Base-by-base conservation (phyloP, 148 eudicot genomes). In the Rhododendron vialii region DNA sequence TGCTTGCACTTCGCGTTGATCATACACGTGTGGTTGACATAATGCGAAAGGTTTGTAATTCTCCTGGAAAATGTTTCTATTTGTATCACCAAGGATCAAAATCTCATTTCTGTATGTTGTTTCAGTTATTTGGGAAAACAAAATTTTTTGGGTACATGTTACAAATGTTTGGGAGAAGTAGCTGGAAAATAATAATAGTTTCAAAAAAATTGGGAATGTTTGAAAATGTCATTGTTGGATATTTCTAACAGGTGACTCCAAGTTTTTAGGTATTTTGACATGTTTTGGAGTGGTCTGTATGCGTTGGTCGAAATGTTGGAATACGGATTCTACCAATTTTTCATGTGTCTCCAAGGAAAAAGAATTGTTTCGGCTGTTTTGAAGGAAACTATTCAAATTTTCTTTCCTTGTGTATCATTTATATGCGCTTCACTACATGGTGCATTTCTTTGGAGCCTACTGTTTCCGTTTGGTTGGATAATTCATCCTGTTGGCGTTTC, bases 11-110 rank as follows among this genome's bases (percentile, higher is more conserved):
- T 81, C 98, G 99, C 7, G 93, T 96, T 76, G 99, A 96, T 82
- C 99, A 96, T 85, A 91, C 99, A 53, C 98, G 99, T 83, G 99
- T 96, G 59, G 99, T 96, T 77, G 99, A 96, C 90, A 96, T 96
- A 86, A 96, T 96, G 99, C 90, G 98, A 86, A 96, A 96, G 99
- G 99, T 96, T 81, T 71, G 35, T 77, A 28, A 55, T 80, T 81
- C 61, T 82, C 35, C 84, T 83, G 47, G 81, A 84, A 17, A 48
- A 55, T 75, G 9, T 30, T n/a, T 74, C 3, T 73, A 5, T 28
- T 14, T 15, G 11, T 51, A 20, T 84, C 84, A 30, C 24, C 13
- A 33, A 71, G 76, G 36, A 30, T 30, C 20, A 28, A 71, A 71
- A 14, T 71, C 30, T 71, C 7, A 15, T 71, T 30, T 67, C 33